A percentile compares a stretch with the other conserved stretches of the same genome.
phyloP scores from a whole-genome alignment of 2,329 filamentous ascomycete species.

The Byssoonygena ceratinophila region DNA sequence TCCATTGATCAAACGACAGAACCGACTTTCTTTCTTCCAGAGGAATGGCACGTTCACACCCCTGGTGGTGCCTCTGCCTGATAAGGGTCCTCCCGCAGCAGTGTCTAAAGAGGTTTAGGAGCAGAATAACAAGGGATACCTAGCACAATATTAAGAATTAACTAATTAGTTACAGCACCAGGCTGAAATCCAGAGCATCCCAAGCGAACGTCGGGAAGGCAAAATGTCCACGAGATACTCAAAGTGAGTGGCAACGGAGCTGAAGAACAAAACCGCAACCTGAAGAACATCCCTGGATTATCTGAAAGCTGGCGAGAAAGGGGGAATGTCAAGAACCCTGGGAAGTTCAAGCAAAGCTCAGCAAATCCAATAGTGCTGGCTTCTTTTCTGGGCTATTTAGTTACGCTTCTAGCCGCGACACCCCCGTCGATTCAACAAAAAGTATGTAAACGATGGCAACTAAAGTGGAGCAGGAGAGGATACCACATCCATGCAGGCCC shows the following conservation, averaged over 20 bases:
- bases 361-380: conserved; percentile 1
- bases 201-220: neutral
- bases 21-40: neutral
- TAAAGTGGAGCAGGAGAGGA: neutral
- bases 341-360: neutral
- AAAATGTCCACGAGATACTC: neutral
- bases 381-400: conserved; percentile 2
- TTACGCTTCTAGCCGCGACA: conserved; percentile 8
- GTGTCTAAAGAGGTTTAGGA: neutral
- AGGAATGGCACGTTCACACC: neutral
- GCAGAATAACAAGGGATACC: neutral
- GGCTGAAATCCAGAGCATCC: neutral
- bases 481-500: neutral
- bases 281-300: neutral
- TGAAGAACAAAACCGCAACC: neutral
- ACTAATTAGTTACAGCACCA: neutral
- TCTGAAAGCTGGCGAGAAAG: neutral
- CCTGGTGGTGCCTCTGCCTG: neutral
- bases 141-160: neutral
- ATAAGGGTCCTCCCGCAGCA: neutral
- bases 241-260: conserved; percentile 4
- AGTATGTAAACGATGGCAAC: conserved; percentile 1
- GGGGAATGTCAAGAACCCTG: neutral
- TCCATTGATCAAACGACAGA: neutral
- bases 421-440: conserved; percentile 6